Base-by-base conservation (phyloP, 208 protist species). In the Acanthamoeba royreba region DNA sequence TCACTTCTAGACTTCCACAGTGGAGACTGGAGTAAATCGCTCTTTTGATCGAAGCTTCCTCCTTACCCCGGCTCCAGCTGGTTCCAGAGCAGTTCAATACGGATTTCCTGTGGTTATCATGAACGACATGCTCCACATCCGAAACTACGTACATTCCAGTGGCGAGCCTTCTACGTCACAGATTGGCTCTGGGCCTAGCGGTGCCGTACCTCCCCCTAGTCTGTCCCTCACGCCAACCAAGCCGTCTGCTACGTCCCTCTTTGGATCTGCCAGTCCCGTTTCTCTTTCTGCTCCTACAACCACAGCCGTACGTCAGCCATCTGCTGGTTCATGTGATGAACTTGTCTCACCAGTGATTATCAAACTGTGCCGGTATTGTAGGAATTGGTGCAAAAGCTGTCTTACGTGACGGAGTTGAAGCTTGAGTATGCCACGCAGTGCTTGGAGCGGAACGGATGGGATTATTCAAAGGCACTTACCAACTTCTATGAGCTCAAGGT, bases 401-500 rank as follows among this genome's bases (percentile, higher is more conserved):
- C 58, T 0, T 92, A 79, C 22, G 61, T 92, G 87, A 92, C 87
- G 4, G 87, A 92, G n/a, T 19, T 92, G 52, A 92, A 43, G 53
- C 47, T 61, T 3, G 87, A 28, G 11, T 52, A 43, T 13, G 87
- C 87, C 5, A 92, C 13, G 63, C 53, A 90, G 58, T 92, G 87
- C 38, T 61, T 92, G 7, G 87, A 92, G 53, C 22, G 45, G 4
- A 92, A 92, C 63, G 87, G 63, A 13, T 92, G 87, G 87, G 87
- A 92, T 42, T 92, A 79, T 22, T 19, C 31, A 11, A 92, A 92
- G 87, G 87, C 87, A 19, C 87, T 92, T 28, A n/a, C 55, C 63
- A 92, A 92, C 40, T 92, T 92, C 25, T 92, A 92, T 35, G 87
- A 92, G 19, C 63, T 92, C n/a, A 92, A 92, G 87, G 87, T 58